Evolutionary conservation across 371 early-diverging fungal genomes (phyloP), one percentile per base, ranked within the genome.

Genomic region (Syncephalastrum racemosum): DNA sequence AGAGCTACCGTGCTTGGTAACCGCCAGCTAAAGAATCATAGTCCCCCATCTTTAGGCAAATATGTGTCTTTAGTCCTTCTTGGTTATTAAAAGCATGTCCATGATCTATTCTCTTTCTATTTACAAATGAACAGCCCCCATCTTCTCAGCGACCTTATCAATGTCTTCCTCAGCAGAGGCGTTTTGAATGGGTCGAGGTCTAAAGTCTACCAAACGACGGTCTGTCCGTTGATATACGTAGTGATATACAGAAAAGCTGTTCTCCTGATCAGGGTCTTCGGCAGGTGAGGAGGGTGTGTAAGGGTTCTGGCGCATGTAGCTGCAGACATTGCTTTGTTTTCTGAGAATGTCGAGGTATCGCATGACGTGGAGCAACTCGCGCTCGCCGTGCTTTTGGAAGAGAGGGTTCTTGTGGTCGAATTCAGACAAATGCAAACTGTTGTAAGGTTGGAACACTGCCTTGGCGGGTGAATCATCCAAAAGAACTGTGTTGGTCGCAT

Each of bases 401-500:
- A 15, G 16, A 6, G 41, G 36, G 7, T 24, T 53, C 5, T 25
- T 46, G 24, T 63, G 63, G 40, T 54, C 41, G 42, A 63, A 63
- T 58, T 56, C 56, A 22, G 19, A 24, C 4, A 63, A 20, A 23
- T 27, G 81, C 39, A 90, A 50, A 3, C 80, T 75, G 54, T 89
- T 90, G 43, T 79, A 76, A 14, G 82, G 86, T 48, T 90, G 90
- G 51, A 83, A 48, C 4, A 70, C 71, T 0, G 82, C 68, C 64
- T 90, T 90, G 45, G 64, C 60, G 3, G 68, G 66, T 6, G 88
- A 86, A 67, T 90, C 91, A 48, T 90, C 91, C 12, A 90, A 59
- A 19, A 90, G 53, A 1, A 90, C 64, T 0, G 85, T 90, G 54
- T 89, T 90, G 5, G 82, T 80, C 23, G 82, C 74, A 61, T 84